Percentiles rank a stretch among this genome's conserved stretches.
Evolutionary conservation across 2,329 filamentous ascomycete species (phyloP).

Genomic region (Phialemoniopsis sp.): DNA sequence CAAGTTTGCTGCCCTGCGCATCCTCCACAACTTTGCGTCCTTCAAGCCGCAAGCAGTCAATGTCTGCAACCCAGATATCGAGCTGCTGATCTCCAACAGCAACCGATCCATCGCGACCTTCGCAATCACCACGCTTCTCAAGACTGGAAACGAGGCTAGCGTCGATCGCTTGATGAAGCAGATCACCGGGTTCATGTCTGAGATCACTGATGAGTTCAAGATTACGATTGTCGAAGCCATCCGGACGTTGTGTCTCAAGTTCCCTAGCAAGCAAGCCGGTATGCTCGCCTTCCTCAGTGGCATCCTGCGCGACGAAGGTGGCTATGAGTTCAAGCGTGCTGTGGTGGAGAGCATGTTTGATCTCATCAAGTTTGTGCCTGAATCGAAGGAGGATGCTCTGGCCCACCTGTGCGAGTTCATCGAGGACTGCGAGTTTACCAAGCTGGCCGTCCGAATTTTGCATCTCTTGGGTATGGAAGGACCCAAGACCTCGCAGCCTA

Average conservation of each 20-base stretch:
- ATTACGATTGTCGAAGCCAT: constrained; percentile 99
- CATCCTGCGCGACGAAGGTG: constrained; percentile 94
- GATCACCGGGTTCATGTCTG: constrained; percentile 96
- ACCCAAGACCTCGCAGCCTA: constrained; percentile 90
- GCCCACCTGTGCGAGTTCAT: constrained; percentile 98
- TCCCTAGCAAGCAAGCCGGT: constrained; percentile 94
- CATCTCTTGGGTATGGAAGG: constrained; percentile 93
- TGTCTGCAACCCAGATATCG: constrained; percentile 94
- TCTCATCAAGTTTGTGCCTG: constrained; percentile 96
- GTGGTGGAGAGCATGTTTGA: constrained; percentile 99
- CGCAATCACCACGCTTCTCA: constrained; percentile 94
- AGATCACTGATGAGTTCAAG: constrained; percentile 99
- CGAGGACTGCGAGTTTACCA: constrained; percentile 98
- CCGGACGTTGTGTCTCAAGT: constrained; percentile 92
- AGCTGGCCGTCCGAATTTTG: constrained; percentile 90
- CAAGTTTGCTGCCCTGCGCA: constrained; percentile 95
- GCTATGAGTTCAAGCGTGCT: constrained; percentile 96
- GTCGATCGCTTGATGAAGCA: constrained; percentile 98
- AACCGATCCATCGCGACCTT: constrained; percentile 98
- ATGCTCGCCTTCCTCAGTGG: constrained; percentile 97
- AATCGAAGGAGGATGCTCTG: constrained; percentile 75
- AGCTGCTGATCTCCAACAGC: constrained; percentile 91
- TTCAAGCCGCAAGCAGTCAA: constrained; percentile 94
- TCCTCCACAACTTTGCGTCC: constrained; percentile 91
- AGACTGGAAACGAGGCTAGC: constrained; percentile 96